Conservation (phyloP, 352 stramenopile genomes). For the Phytophthora tubulina region DNA sequence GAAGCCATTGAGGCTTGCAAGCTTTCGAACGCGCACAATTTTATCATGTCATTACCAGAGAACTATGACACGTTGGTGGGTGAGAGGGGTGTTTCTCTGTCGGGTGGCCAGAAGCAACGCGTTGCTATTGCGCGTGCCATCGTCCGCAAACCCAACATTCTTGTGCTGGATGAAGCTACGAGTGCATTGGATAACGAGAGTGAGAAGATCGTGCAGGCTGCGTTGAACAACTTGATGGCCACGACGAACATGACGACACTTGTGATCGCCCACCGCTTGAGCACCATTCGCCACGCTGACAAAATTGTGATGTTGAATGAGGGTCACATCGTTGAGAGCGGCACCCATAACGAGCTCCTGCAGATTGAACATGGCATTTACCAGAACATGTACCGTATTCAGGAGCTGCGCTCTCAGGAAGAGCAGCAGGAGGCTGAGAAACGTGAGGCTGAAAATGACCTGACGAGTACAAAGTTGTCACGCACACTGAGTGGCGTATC, state of each 20-base stretch:
- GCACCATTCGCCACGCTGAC: constrained; percentile 57
- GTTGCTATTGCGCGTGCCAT: constrained; percentile 69
- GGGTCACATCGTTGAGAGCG: constrained; percentile 56
- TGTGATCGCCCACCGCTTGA: constrained; percentile 58
- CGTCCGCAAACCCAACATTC: constrained; percentile 54
- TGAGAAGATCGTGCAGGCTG: constrained; percentile 43
- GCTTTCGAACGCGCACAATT: constrained; percentile 52
- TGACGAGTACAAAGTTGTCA: constrained; percentile 12
- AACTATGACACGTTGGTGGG: constrained; percentile 81
- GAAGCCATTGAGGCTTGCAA: constrained; percentile 77
- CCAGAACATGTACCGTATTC: constrained; percentile 40
- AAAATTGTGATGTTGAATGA: constrained; percentile 60
- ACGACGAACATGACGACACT: constrained; percentile 44
- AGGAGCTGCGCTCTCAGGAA: constrained; percentile 27
- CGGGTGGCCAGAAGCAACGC: constrained; percentile 67
- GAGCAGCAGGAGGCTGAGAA: constrained; percentile 22
- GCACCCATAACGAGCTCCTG: constrained; percentile 50
- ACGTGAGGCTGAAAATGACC: background rate
- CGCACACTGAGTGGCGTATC: constrained; percentile 25
- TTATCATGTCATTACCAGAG: constrained; percentile 88
- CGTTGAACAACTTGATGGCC: constrained; percentile 34
- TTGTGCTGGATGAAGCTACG: constrained; percentile 73
- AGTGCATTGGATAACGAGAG: constrained; percentile 57
- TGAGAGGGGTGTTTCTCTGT: constrained; percentile 80
- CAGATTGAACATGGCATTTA: constrained; percentile 33